A percentile compares a stretch with the other conserved stretches of the same genome.
These are phyloP conservation scores for Lecanicillium sp. DNA, from an alignment of 2,329 filamentous ascomycete genomes.

Conservation along the genomic window DNA sequence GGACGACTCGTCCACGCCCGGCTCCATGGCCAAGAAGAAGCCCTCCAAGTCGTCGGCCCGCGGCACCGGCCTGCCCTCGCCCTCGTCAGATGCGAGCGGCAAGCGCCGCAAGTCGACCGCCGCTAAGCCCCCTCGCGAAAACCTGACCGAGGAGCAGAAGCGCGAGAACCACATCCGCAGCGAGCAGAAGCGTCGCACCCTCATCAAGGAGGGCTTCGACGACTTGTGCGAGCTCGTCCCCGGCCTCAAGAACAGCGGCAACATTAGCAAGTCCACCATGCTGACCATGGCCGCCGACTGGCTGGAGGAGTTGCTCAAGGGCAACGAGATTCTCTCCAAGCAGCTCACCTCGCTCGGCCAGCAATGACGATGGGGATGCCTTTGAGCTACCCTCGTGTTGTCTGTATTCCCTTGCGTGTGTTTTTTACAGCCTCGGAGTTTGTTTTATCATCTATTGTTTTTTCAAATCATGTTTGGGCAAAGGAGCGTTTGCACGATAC, in stretches of 20 bases:
- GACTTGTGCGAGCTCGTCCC: conserved; percentile 73
- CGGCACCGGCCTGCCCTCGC: conserved; percentile 26
- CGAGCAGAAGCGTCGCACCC: conserved; percentile 76
- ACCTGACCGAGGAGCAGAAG: conserved; percentile 75
- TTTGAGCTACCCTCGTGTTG: no score
- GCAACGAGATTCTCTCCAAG: conserved; percentile 54
- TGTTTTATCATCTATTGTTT: no score
- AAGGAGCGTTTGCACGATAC: neutral
- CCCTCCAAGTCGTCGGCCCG: conserved; percentile 40
- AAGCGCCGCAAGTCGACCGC: conserved; percentile 44
- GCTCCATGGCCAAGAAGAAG: conserved; percentile 27
- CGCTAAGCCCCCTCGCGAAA: conserved; percentile 51
- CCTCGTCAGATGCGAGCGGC: conserved; percentile 25
- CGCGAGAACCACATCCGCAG: conserved; percentile 80
- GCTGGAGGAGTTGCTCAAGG: conserved; percentile 63
- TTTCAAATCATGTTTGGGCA: no score
- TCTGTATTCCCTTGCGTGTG: neutral
- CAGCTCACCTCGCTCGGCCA: conserved; percentile 36
- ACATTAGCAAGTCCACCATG: conserved; percentile 77
- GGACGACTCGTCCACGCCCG: conserved; percentile 25
- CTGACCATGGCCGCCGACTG: conserved; percentile 70
- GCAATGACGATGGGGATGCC: no score
- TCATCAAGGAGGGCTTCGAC: conserved; percentile 77
- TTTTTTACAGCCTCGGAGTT: neutral
- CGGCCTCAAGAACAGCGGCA: conserved; percentile 56